Conservation (phyloP, 2,329 filamentous ascomycete genomes). For the Fusarium staphyleae region DNA sequence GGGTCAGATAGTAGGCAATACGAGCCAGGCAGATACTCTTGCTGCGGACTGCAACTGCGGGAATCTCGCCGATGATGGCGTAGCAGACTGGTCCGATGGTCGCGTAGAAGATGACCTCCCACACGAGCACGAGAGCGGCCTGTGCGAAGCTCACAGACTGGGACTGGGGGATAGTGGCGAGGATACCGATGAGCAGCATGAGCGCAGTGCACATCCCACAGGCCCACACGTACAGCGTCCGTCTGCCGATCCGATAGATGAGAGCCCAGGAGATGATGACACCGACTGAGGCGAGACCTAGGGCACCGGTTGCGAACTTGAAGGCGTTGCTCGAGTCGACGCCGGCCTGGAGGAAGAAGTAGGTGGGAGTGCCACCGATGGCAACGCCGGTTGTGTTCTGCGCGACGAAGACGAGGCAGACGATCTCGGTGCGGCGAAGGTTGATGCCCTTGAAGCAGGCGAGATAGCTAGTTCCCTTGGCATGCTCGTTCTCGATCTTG, state of each 20-base stretch:
- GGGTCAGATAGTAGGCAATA: slow-evolving; percentile 34
- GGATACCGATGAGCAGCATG: slow-evolving; percentile 22
- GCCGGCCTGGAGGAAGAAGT: slow-evolving; percentile 8
- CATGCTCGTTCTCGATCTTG: slow-evolving; percentile 45
- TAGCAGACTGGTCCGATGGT: slow-evolving; percentile 52
- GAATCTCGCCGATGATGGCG: slow-evolving; percentile 50
- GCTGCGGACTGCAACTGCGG: slow-evolving; percentile 47
- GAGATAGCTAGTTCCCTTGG: slow-evolving; percentile 51
- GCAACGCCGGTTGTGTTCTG: slow-evolving; percentile 3
- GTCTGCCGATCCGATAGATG: slow-evolving; percentile 21
- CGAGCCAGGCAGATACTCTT: slow-evolving; percentile 50
- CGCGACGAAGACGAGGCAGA: slow-evolving; percentile 36
- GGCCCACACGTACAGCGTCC: slow-evolving; percentile 26
- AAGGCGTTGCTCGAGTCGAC: slow-evolving; percentile 19
- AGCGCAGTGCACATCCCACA: slow-evolving; percentile 13
- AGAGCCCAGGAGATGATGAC: slow-evolving; percentile 29
- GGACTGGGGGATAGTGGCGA: slow-evolving; percentile 39
- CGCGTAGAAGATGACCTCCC: slow-evolving; percentile 50
- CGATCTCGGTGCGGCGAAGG: slow-evolving; percentile 54
- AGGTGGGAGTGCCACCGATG: slow-evolving; percentile 4
- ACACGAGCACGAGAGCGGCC: slow-evolving; percentile 49
- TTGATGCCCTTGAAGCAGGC: slow-evolving; percentile 58
- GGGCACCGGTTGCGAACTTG: slow-evolving; percentile 27
- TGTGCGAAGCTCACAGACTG: slow-evolving; percentile 36
- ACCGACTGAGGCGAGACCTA: slow-evolving; percentile 28